Base-by-base conservation (phyloP, 2,329 filamentous ascomycete genomes). In the Pestalotiopsis sp. region DNA sequence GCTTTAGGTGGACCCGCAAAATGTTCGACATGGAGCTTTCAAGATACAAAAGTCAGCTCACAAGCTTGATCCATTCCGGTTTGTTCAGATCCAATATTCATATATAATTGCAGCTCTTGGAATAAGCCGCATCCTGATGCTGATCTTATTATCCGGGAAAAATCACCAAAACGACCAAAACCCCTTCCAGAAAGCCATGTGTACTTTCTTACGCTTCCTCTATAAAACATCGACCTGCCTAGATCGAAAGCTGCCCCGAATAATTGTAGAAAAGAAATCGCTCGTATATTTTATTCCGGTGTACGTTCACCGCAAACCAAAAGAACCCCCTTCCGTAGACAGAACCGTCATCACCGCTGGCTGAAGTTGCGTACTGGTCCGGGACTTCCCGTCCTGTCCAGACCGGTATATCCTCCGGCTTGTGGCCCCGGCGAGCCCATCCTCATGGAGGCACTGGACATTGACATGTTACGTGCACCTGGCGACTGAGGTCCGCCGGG, bases 401-500 rank as follows among this genome's bases (percentile, higher is more conserved):
- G 66, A 31, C 56, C 66, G 14, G 70, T 70, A 39, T 72, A 73
- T 52, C 68, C 69, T 60, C 70, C 69, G 11, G 70, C 69, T 38
- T 70, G 64, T n/a, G 45, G 45, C 17, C 45, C 45, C 20, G 45
- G 45, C 14, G 45, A 52, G 45, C 45, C 45, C 45, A 52, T 52
- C 20, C 45, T 52, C 45, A 52, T 52, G 20, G 45, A 52, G 20
- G 45, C 17, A n/a, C 20, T 52, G 17, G 45, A 20, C 45, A 52
- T 52, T 9, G 45, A 52, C 69, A 75, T 76, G 36, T 75, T 70
- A 5, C 71, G 71, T 38, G 71, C 71, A 17, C 75, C 78, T 13
- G 68, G 72, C 14, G 78, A 75, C 66, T 75, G 75, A 61, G 75
- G 73, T 14, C 74, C 68, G 11, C n/a, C 41, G 9, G 23, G 39